Evolutionary conservation across 1,139 yeast species (phyloP).

Genomic region (Saccharomyces hybrid): DNA sequence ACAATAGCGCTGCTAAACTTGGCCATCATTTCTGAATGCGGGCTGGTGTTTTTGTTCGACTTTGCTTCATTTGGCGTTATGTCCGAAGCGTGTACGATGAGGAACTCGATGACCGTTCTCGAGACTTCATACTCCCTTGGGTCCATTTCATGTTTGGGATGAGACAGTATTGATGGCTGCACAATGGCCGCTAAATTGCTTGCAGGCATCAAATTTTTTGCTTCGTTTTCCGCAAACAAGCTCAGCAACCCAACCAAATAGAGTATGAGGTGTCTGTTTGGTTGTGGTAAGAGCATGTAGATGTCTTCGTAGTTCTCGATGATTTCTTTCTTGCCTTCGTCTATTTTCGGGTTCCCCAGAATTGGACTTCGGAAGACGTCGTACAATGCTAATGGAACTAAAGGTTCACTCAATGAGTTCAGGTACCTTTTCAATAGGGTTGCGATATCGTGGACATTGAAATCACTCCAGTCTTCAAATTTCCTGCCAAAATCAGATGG

Average conservation of each 20-base stretch:
- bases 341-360: constrained; percentile 31
- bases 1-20: not conserved
- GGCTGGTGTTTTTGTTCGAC: constrained; percentile 9
- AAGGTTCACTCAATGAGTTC: constrained; percentile 81
- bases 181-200: constrained; percentile 87
- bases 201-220: constrained; percentile 78
- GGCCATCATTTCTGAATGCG: constrained; percentile 8
- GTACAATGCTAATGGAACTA: constrained; percentile 68
- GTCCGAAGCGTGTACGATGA: constrained; percentile 52
- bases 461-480: constrained; percentile 67
- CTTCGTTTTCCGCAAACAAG: constrained; percentile 67
- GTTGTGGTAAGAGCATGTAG: not conserved
- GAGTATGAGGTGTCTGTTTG: constrained; percentile 24
- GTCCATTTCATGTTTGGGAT: constrained; percentile 79
- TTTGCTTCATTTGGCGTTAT: constrained; percentile 50
- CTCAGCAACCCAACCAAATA: constrained; percentile 79
- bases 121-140: constrained; percentile 84
- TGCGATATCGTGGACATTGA: constrained; percentile 91
- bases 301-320: not conserved
- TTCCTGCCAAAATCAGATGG: constrained; percentile 83
- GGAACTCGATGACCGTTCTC: constrained; percentile 74
- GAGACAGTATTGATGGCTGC: constrained; percentile 72
- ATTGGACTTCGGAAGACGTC: constrained; percentile 72
- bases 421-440: constrained; percentile 73
- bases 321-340: not conserved